Evolutionary conservation across 805 yeast genomes (phyloP).

Genomic region (Myxozyma mucilagina): DNA sequence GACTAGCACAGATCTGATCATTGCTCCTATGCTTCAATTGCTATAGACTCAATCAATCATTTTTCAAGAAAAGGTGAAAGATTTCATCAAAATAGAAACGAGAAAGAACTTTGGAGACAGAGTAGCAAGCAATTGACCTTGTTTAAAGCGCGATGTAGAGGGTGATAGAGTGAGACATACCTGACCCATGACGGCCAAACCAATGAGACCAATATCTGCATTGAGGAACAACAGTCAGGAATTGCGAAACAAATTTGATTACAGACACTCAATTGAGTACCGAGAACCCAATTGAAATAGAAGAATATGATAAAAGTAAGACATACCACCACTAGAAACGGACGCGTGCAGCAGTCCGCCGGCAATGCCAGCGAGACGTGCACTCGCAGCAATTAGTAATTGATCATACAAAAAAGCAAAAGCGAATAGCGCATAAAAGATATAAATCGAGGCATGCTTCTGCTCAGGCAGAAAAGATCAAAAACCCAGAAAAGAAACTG

Average conservation of each 20-base stretch:
- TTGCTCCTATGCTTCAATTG: too few species aligned
- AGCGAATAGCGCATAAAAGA: not conserved
- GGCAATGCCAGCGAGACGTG: conserved; percentile 22
- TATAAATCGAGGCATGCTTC: not conserved
- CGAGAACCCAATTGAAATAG: not conserved
- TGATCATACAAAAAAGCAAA: not conserved
- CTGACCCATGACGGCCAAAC: conserved; percentile 99
- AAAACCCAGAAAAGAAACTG: not conserved
- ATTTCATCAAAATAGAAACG: not conserved
- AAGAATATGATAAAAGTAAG: not conserved
- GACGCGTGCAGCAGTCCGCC: conserved; percentile 15
- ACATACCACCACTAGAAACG: conserved; percentile 29
- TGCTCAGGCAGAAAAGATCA: not conserved
- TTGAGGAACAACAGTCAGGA: conserved; percentile 21
- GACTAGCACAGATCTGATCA: conserved; percentile 5
- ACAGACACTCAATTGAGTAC: not conserved
- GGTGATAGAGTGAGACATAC: conserved; percentile 18
- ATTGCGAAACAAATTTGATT: not conserved
- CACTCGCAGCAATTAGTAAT: conserved; percentile 7
- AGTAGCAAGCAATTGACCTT: not conserved
- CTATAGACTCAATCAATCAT: not conserved
- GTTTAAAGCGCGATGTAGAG: not conserved
- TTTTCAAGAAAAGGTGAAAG: not conserved
- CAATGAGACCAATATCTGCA: conserved; percentile 98
- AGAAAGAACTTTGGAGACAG: not conserved